phyloP scores from a whole-genome alignment of 805 yeast species.

The Alloascoidea africana region DNA sequence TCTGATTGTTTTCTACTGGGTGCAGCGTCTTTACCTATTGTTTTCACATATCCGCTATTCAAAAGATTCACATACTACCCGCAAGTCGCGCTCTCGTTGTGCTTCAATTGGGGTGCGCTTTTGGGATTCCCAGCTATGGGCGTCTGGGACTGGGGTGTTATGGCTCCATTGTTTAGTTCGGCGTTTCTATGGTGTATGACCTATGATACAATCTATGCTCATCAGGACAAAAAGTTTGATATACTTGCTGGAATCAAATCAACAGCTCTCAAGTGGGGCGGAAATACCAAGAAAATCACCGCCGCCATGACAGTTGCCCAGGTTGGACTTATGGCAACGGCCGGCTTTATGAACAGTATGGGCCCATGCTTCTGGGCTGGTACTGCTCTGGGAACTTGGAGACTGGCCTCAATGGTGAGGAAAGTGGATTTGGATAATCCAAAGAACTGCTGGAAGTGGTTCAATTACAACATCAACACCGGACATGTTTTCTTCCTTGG shows the following conservation, averaged over 20 bases:
- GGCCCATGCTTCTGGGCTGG: constrained; percentile 74
- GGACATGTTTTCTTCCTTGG: constrained; percentile 22
- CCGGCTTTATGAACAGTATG: constrained; percentile 66
- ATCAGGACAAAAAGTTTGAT: constrained; percentile 88
- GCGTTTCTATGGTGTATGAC: constrained; percentile 88
- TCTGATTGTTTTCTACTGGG: constrained; percentile 71
- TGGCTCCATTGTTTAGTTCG: constrained; percentile 63
- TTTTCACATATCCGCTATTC: constrained; percentile 81
- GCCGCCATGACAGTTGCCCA: constrained; percentile 54
- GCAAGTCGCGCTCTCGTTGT: constrained; percentile 63
- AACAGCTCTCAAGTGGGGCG: constrained; percentile 93
- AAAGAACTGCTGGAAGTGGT: constrained; percentile 67
- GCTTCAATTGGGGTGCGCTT: constrained; percentile 91
- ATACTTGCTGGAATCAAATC: constrained; percentile 84
- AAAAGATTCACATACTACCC: constrained; percentile 95
- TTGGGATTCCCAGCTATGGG: constrained; percentile 96
- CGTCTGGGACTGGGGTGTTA: constrained; percentile 58
- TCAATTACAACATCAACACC: constrained; percentile 61
- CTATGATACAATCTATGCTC: constrained; percentile 94
- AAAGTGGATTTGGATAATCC: constrained; percentile 72
- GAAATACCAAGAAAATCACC: constrained; percentile 54
- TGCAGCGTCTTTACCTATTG: constrained; percentile 63
- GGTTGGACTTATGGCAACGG: constrained; percentile 40
- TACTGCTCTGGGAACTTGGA: constrained; percentile 49
- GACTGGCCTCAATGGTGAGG: constrained; percentile 54